Percentiles rank a stretch among this genome's conserved stretches.
Conservation (phyloP, 73 alveolate species). For the Blepharisma japonicum region DNA sequence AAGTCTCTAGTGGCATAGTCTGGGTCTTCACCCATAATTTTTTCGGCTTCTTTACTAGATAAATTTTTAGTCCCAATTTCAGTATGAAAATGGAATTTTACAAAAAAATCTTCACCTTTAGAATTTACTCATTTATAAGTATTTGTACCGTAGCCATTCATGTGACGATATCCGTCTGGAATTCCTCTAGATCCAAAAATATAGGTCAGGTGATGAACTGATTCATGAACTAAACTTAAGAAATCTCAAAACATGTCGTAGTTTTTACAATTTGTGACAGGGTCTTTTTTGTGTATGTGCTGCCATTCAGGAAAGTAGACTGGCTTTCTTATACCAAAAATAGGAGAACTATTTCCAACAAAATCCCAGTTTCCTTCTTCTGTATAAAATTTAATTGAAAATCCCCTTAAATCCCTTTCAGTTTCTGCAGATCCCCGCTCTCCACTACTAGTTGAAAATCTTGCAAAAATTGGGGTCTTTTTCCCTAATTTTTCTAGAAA, state of each 20-base stretch:
- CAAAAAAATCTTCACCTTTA: constrained; percentile 72
- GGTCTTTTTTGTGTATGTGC: constrained; percentile 82
- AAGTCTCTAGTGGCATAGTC: constrained; percentile 88
- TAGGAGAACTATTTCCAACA: constrained; percentile 93
- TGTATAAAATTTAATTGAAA: constrained; percentile 90
- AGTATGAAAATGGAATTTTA: constrained; percentile 82
- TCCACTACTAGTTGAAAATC: constrained; percentile 89
- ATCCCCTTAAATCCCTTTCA: constrained; percentile 89
- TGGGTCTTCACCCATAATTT: constrained; percentile 50
- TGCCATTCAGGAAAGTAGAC: constrained; percentile 84
- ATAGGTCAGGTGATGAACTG: constrained; percentile 74
- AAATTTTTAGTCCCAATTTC: constrained; percentile 79
- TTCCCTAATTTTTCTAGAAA: constrained; percentile 75
- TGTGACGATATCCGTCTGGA: constrained; percentile 87
- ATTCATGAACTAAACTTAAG: constrained; percentile 77
- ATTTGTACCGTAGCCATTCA: constrained; percentile 85
- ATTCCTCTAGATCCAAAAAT: constrained; percentile 88
- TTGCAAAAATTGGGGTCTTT: constrained; percentile 78
- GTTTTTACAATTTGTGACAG: constrained; percentile 64
- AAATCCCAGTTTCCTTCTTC: constrained; percentile 92
- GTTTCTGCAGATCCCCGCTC: constrained; percentile 88
- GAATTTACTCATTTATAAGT: constrained; percentile 86
- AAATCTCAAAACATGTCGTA: constrained; percentile 83
- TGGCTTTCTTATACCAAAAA: constrained; percentile 88
- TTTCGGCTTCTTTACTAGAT: constrained; percentile 67